These are phyloP conservation scores for Ceriops decandra DNA, from an alignment of 345 rosid species.

Conservation along the genomic window DNA sequence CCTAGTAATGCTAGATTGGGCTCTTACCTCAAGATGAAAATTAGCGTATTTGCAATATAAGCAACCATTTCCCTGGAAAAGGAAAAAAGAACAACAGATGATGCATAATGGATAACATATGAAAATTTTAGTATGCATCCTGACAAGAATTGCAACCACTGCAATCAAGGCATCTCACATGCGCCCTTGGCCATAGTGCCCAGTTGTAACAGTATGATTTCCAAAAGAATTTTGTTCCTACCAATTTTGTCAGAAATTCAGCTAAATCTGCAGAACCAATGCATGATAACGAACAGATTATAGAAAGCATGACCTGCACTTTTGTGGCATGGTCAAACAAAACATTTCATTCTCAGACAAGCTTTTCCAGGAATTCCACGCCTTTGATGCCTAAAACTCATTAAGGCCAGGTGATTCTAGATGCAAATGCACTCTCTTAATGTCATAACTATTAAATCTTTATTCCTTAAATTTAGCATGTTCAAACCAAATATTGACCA, in stretches of 20 bases:
- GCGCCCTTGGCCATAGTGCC: not conserved
- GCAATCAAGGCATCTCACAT: not conserved
- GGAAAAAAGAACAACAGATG: not conserved
- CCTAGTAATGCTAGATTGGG: conserved; percentile 3
- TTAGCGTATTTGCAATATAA: conserved; percentile 91
- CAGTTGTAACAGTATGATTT: not conserved
- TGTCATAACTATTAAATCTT: no score
- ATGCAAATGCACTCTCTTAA: no score
- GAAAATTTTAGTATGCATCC: not conserved
- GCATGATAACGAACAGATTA: no score
- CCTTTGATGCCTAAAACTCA: no score
- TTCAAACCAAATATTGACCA: no score
- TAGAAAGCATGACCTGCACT: no score
- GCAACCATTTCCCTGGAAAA: conserved; percentile 91
- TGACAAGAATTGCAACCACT: not conserved
- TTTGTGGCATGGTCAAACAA: not conserved
- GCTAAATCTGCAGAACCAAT: no score
- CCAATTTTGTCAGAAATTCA: not conserved
- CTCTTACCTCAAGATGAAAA: conserved; percentile 86
- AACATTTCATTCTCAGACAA: not conserved
- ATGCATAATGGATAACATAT: not conserved
- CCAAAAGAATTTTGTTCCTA: not conserved
- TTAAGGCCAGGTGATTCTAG: no score
- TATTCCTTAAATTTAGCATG: no score
- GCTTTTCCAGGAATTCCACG: not conserved